These are phyloP conservation scores for Sordariomycetes sp. DNA, from an alignment of 2,329 filamentous ascomycete genomes.

Conservation along the genomic window DNA sequence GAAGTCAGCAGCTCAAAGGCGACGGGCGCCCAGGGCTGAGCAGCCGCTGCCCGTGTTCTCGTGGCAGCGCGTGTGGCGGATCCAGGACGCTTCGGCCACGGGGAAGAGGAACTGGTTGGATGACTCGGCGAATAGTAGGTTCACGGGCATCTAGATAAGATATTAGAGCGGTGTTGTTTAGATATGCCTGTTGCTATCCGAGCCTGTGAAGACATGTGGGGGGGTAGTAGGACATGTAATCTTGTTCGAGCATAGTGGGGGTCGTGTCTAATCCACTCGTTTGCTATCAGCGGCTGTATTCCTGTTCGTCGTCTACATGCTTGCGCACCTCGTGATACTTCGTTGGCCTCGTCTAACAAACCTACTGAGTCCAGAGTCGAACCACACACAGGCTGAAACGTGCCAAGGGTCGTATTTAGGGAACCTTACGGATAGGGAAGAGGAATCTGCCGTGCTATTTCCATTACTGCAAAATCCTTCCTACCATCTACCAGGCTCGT, in stretches of 20 bases:
- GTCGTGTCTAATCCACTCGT: not conserved
- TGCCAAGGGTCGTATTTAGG: too few relatives aligned
- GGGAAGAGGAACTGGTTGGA: not conserved
- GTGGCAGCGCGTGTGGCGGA: not conserved
- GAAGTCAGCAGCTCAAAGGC: not conserved
- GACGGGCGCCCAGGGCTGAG: not conserved
- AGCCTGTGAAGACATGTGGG: not conserved
- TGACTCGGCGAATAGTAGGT: not conserved
- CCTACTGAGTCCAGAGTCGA: not conserved
- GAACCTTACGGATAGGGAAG: too few relatives aligned
- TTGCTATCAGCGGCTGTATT: too few relatives aligned
- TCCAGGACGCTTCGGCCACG: not conserved
- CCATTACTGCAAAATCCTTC: too few relatives aligned
- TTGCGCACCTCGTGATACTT: not conserved
- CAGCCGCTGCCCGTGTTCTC: not conserved
- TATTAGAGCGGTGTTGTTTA: not conserved
- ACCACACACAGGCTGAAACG: too few relatives aligned
- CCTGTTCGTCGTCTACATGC: too few relatives aligned
- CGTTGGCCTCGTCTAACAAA: not conserved
- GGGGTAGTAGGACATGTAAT: not conserved
- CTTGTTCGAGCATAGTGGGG: too few relatives aligned
- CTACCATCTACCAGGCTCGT: too few relatives aligned
- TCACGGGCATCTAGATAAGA: conserved; percentile 1
- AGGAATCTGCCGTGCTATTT: too few relatives aligned
- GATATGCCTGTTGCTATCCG: not conserved